These are phyloP conservation scores for Fonsecaea erecta DNA, from an alignment of 2,329 filamentous ascomycete species.

Conservation along the genomic window DNA sequence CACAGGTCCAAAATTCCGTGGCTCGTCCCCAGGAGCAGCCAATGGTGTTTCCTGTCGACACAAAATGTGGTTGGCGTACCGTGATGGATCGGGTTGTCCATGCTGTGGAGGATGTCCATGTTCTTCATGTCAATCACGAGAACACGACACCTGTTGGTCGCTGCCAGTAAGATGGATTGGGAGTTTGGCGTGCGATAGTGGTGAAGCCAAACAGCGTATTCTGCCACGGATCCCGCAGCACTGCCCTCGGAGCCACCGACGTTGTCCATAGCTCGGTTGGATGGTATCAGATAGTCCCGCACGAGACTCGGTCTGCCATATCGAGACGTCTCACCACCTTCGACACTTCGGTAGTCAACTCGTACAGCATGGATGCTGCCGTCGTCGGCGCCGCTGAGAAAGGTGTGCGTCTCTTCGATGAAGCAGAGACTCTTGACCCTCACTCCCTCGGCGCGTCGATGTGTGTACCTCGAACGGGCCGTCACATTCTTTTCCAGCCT, in stretches of 20 bases:
- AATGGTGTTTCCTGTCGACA: constrained; percentile 81
- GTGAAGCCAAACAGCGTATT: constrained; percentile 87
- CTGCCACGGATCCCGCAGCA: constrained; percentile 51
- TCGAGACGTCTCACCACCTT: constrained; percentile 63
- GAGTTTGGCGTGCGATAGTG: constrained; percentile 79
- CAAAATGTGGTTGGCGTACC: constrained; percentile 91
- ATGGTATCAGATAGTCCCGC: constrained; percentile 76
- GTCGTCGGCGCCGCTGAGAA: constrained; percentile 86
- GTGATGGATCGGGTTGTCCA: constrained; percentile 89
- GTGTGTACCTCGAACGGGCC: constrained; percentile 82
- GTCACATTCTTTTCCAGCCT: constrained; percentile 89
- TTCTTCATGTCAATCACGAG: constrained; percentile 83
- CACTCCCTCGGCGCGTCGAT: constrained; percentile 72
- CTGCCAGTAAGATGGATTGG: constrained; percentile 80
- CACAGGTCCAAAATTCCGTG: constrained; percentile 92
- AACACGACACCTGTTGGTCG: constrained; percentile 83
- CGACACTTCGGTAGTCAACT: constrained; percentile 67
- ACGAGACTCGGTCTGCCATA: constrained; percentile 79
- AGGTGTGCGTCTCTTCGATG: constrained; percentile 90
- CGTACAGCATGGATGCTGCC: constrained; percentile 89
- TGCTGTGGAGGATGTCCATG: constrained; percentile 78
- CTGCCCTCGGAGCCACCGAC: constrained; percentile 83
- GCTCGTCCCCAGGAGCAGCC: constrained; percentile 88
- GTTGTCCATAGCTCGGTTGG: constrained; percentile 62
- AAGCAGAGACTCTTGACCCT: constrained; percentile 85